Percentiles rank a stretch among this genome's conserved stretches.
Evolutionary conservation across 805 yeast species (phyloP).

Genomic region (Yamadazyma paraphyllophila): DNA sequence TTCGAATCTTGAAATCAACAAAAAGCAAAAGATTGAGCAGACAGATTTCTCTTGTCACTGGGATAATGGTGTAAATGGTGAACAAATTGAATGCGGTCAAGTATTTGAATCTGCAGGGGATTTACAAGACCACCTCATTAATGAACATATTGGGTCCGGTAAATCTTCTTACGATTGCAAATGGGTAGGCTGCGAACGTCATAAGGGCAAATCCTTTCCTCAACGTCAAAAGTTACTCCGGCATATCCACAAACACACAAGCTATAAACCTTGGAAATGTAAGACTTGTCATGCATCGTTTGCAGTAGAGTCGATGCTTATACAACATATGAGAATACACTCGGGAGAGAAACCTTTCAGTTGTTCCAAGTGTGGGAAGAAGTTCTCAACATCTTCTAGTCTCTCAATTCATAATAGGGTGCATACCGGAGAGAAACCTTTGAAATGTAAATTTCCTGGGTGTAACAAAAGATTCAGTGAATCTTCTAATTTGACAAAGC

Average conservation of each 20-base stretch:
- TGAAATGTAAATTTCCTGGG: conserved; percentile 72
- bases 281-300: conserved; percentile 64
- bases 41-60: conserved; percentile 45
- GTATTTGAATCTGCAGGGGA: conserved; percentile 54
- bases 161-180: conserved; percentile 64
- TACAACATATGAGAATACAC: conserved; percentile 81
- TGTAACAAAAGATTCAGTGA: conserved; percentile 88
- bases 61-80: conserved; percentile 33
- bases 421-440: conserved; percentile 90
- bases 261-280: conserved; percentile 78
- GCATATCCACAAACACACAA: conserved; percentile 87
- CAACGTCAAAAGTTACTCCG: conserved; percentile 86
- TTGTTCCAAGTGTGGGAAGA: conserved; percentile 72
- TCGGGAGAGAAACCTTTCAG: conserved; percentile 85
- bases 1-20: conserved; percentile 22
- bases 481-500: conserved; percentile 84
- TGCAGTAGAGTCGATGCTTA: conserved; percentile 73
- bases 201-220: conserved; percentile 54
- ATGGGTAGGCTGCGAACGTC: conserved; percentile 79
- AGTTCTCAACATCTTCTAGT: conserved; percentile 79
- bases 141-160: conserved; percentile 72
- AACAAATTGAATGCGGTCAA: conserved; percentile 46
- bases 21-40: conserved; percentile 15
- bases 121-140: conserved; percentile 68
- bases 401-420: conserved; percentile 79